Evolutionary conservation across 108 stramenopile genomes (phyloP), one percentile per base, ranked within the genome.

Genomic region (Cyclotella sp.): DNA sequence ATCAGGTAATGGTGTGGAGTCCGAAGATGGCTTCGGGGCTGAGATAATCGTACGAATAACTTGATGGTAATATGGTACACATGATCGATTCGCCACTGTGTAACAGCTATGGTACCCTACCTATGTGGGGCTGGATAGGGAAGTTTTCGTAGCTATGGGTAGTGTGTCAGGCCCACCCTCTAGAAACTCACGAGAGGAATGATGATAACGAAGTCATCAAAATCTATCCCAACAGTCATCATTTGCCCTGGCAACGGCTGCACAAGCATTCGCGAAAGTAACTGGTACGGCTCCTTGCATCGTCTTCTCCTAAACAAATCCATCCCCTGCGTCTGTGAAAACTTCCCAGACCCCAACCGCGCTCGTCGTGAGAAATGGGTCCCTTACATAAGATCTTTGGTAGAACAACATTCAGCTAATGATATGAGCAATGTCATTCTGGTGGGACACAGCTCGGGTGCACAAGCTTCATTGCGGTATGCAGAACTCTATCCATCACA

Each of bases 241-340:
- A 88, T 91, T 46, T 87, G 85, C 61, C 90, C 90, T 28, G 90
- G 90, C 9, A 91, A 89, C 61, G 90, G 88, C 34, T 91, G 90
- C 64, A 75, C 79, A 21, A 73, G 77, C 40, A 86, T 91, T 26
- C 83, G 77, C 4, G 53, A 64, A 44, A 80, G 82, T 49, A 91
- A 89, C 53, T 91, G 90, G 90, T 91, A 91, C 66, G 90, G 88
- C 18, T 26, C 51, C 3, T 49, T 89, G n/a, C 61, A 81, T 70
- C 46, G 77, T 30, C 46, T 76, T 39, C 77, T 91, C 63, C 68
- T 12, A 5, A 68, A 80, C 13, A 27, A 63, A 43, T 49, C 54
- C 7, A 88, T 88, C 43, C 76, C 71, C 28, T 85, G 79, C 49
- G 45, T 87, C 13, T 90, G 90, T 51, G 76, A 84, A 66, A 75